Percentiles rank a stretch among this genome's conserved stretches.
Evolutionary conservation across 2,329 filamentous ascomycete genomes (phyloP).

Genomic region (Penicillium sumatraense): DNA sequence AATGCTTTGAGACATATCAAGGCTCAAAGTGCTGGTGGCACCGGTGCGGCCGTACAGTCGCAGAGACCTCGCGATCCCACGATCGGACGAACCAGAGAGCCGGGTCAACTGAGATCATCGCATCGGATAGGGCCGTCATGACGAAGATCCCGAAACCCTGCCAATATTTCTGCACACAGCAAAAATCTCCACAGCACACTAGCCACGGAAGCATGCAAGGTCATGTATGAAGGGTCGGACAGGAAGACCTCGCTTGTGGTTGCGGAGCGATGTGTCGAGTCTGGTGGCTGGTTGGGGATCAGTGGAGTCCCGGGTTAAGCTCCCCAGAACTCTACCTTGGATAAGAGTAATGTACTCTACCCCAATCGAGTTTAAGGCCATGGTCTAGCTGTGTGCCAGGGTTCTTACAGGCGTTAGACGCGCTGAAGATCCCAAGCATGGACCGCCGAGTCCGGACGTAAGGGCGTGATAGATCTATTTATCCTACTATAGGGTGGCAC

Average conservation of each 20-base stretch:
- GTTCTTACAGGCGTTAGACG: neutral
- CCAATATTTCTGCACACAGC: neutral
- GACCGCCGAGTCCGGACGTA: slow-evolving; percentile 10
- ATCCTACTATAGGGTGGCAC: neutral
- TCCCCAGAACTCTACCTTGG: slow-evolving; percentile 5
- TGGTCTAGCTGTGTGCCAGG: neutral
- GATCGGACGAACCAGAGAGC: slow-evolving; percentile 16
- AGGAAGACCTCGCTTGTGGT: neutral
- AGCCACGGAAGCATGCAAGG: slow-evolving; percentile 9
- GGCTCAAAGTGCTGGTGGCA: neutral
- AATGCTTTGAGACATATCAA: neutral
- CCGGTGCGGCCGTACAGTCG: slow-evolving; percentile 1
- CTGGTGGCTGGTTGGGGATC: neutral
- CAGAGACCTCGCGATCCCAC: neutral
- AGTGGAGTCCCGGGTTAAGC: neutral
- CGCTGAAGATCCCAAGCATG: slow-evolving; percentile 1
- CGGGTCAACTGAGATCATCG: neutral
- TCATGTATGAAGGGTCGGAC: neutral
- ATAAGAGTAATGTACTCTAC: too few relatives aligned
- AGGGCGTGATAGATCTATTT: slow-evolving; percentile 19
- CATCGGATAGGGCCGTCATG: neutral
- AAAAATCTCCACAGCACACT: neutral
- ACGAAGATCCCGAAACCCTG: slow-evolving; percentile 1
- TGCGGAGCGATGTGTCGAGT: slow-evolving; percentile 2
- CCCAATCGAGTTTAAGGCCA: slow-evolving; percentile 1